phyloP scores from a whole-genome alignment of 192 early-diverging fungal species.

The Backusella tuberculispora region DNA sequence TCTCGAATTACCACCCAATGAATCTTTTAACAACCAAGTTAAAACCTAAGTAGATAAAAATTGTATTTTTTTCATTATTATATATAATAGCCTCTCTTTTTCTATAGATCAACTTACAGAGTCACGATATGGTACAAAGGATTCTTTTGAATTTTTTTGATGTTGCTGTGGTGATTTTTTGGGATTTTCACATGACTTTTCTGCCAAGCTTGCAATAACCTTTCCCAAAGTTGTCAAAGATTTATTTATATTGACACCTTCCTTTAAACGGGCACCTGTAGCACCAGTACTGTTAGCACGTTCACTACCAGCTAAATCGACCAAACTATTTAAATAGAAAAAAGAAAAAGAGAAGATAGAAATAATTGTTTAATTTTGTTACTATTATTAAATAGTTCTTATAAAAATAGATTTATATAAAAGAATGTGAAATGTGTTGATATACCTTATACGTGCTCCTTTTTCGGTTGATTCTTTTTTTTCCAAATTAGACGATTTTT shows the following conservation, averaged over 20 bases:
- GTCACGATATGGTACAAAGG: slow-evolving; percentile 89
- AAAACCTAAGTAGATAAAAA: too few species aligned
- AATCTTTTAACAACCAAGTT: slow-evolving; percentile 85
- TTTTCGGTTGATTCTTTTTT: slow-evolving; percentile 67
- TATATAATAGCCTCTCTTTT: neutral
- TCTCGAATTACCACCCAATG: slow-evolving; percentile 82
- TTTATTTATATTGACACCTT: slow-evolving; percentile 97
- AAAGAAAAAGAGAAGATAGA: neutral
- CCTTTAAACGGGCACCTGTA: slow-evolving; percentile 81
- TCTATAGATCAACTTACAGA: slow-evolving; percentile 58
- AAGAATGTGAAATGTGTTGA: neutral
- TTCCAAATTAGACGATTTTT: slow-evolving; percentile 51
- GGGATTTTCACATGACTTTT: slow-evolving; percentile 42
- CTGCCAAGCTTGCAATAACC: slow-evolving; percentile 89
- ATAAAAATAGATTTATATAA: slow-evolving; percentile 8
- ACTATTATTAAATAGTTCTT: neutral
- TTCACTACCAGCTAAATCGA: slow-evolving; percentile 94
- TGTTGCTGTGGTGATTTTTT: slow-evolving; percentile 32
- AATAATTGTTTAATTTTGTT: neutral
- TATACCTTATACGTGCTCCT: slow-evolving; percentile 69
- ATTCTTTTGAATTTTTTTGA: slow-evolving; percentile 42
- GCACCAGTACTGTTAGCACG: slow-evolving; percentile 86
- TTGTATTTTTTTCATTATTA: too few species aligned
- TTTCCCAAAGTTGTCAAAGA: slow-evolving; percentile 91
- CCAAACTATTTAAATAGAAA: slow-evolving; percentile 53